Evolutionary conservation across 2,329 filamentous ascomycete species (phyloP), one percentile per base, ranked within the genome.

Genomic region (Ophiosphaerella narmari): DNA sequence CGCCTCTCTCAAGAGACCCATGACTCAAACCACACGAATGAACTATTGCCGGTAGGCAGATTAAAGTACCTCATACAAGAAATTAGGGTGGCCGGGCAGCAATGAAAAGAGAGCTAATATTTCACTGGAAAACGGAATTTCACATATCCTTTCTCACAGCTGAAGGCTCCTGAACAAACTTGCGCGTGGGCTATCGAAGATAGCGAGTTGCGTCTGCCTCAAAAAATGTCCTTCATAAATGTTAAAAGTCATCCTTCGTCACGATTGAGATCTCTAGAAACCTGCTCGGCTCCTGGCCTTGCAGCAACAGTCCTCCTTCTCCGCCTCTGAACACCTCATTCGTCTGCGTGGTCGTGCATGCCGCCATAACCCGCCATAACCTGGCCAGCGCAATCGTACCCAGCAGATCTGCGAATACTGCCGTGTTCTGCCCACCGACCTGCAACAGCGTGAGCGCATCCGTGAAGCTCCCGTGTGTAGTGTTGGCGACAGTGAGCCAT

Each of bases 331-430:
- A 55, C 1, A 31, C 46, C 7, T 56, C 60, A 37, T 57, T 51
- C 58, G 60, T 57, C 60, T 58, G 62, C 46, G 38, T 50, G 5
- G 44, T 38, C 16, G 56, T 48, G 52, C 60, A 62, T 33, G 51
- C 51, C 37, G 38, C 34, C 32, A 60, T 23, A 16, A 64, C 54
- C 1, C 43, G 36, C 21, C 54, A 21, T 23, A 46, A 4, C 41
- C 59, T 33, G 7, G 16, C 42, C 35, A 50, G 45, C 31, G 35
- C 50, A 54, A 57, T 57, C 44, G 58, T 50, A 16, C 58, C 58
- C 39, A 61, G 39, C 44, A 55, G 32, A 26, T 42, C 53, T 38
- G 41, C 49, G 12, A 59, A 37, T 43, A 34, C 33, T 42, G 18
- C 41, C 13, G 33, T 47, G 46, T 58, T 29, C 55, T 57, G 47